Conservation (phyloP, 805 yeast genomes). For the Groenewaldozyma salmanticensis region DNA sequence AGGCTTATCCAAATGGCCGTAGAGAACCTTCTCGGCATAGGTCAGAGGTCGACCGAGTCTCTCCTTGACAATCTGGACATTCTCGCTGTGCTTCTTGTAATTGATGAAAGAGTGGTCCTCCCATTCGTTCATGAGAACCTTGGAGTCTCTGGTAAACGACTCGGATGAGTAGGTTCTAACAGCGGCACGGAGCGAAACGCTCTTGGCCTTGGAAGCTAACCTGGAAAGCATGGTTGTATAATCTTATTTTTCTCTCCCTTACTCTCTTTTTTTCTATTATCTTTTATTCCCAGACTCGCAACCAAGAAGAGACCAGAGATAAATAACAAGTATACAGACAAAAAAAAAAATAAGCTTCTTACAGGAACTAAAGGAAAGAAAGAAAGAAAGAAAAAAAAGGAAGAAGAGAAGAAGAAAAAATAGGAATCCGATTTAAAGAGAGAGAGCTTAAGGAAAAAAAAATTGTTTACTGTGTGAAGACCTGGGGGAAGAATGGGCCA, state of each 20-base stretch:
- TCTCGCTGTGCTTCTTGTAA: conserved; percentile 85
- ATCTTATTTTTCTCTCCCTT: background rate
- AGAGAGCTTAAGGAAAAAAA: no score
- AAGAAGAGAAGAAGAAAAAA: background rate
- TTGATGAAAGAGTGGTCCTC: conserved; percentile 69
- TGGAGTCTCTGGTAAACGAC: conserved; percentile 49
- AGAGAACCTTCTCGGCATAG: conserved; percentile 87
- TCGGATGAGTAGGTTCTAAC: background rate
- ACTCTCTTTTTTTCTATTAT: no score
- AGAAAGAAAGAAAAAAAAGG: background rate
- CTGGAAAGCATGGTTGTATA: conserved; percentile 3
- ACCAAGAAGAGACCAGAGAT: no score
- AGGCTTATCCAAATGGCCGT: conserved; percentile 91
- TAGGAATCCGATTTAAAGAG: background rate
- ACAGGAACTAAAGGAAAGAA: no score
- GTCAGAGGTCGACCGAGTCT: conserved; percentile 85
- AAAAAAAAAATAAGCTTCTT: background rate
- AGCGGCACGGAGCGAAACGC: background rate
- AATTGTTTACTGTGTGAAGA: no score
- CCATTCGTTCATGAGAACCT: conserved; percentile 61
- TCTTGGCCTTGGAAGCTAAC: background rate
- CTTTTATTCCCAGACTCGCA: no score
- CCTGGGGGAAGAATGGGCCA: background rate
- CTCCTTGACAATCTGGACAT: conserved; percentile 72
- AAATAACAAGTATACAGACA: no score